phyloP scores from a whole-genome alignment of 495 filamentous ascomycete genomes.

The Tuber aestivum region DNA sequence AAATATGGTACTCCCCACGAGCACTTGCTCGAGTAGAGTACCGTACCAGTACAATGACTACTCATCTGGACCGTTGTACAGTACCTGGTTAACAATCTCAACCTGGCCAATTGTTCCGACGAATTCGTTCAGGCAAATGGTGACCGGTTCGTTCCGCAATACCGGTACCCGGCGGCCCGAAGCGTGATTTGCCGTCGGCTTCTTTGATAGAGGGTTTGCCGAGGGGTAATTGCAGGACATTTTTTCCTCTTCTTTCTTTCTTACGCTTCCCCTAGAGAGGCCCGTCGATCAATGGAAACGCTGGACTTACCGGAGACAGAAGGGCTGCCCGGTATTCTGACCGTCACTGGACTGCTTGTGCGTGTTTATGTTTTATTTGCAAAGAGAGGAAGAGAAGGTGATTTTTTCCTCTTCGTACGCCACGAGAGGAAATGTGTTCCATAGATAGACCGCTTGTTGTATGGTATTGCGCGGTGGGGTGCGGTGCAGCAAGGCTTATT shows the following conservation, averaged over 20 bases:
- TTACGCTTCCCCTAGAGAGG: not conserved
- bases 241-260: not conserved
- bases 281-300: not conserved
- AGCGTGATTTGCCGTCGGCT: not conserved
- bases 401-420: not conserved
- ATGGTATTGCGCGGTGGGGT: not conserved
- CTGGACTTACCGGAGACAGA: not conserved
- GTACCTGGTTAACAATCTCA: not conserved
- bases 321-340: not conserved
- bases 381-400: not conserved
- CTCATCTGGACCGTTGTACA: not conserved
- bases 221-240: not conserved
- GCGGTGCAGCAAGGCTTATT: not conserved
- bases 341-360: not conserved
- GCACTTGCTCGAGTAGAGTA: not conserved
- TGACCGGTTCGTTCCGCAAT: not conserved
- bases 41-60: not conserved
- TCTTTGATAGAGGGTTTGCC: not conserved
- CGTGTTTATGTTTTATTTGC: slow-evolving; percentile 1
- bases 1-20: not conserved
- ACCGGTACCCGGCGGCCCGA: not conserved
- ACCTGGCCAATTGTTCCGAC: not conserved
- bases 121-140: not conserved
- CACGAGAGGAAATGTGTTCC: not conserved
- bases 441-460: not conserved